These are phyloP conservation scores for Bondarzewia mesenterica DNA, from an alignment of 1,284 basidiomycete species.

Conservation along the genomic window DNA sequence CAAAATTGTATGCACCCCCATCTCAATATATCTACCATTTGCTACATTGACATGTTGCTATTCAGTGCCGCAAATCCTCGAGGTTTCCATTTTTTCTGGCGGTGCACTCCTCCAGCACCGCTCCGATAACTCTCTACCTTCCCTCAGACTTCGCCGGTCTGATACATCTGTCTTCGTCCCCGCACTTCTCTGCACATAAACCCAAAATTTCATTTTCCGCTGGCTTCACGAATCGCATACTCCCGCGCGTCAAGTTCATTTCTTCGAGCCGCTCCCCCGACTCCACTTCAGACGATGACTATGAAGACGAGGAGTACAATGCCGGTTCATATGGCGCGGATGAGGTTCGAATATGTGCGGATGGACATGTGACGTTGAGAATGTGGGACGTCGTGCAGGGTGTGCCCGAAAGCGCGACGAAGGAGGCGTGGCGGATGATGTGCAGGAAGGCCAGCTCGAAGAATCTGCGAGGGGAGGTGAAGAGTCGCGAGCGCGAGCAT, in stretches of 20 bases:
- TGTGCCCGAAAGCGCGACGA: conserved; percentile 50
- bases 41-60: conserved; percentile 1
- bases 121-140: conserved; percentile 63
- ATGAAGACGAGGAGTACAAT: conserved; percentile 10
- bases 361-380: conserved; percentile 53
- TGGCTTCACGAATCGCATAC: conserved; percentile 63
- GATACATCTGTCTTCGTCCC: conserved; percentile 39
- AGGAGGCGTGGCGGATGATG: conserved; percentile 53
- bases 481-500: conserved; percentile 30
- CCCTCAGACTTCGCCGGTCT: conserved; percentile 69
- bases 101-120: conserved; percentile 42
- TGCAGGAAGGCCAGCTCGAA: conserved; percentile 38
- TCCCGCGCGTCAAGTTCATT: conserved; percentile 51
- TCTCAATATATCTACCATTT: conserved; percentile 2
- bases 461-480: background rate
- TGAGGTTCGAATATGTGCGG: conserved; percentile 51
- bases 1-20: conserved; percentile 53
- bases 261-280: conserved; percentile 27
- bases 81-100: conserved; percentile 60
- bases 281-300: conserved; percentile 23
- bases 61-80: conserved; percentile 56
- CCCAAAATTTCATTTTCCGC: conserved; percentile 52
- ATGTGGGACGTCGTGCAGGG: conserved; percentile 71
- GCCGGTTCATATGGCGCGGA: conserved; percentile 31
- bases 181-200: conserved; percentile 3